Conservation (phyloP, 2,329 filamentous ascomycete species). For the Thielaviopsis ethacetica region DNA sequence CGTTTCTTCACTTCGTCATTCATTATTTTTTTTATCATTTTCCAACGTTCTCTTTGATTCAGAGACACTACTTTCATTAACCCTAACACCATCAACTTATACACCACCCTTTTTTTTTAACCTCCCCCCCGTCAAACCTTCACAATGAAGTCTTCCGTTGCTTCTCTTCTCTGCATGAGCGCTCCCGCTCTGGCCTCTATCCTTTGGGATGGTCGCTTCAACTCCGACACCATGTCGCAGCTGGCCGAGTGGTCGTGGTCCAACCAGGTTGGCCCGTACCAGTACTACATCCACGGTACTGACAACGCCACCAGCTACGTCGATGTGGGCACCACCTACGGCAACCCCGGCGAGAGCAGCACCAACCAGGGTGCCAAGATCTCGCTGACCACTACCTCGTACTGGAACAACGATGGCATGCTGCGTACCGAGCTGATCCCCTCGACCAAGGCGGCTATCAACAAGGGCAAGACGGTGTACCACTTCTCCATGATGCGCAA, state of each 20-base stretch:
- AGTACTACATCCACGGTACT: constrained; percentile 60
- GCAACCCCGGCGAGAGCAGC: constrained; percentile 46
- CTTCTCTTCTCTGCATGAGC: constrained; percentile 3
- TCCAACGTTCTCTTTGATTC: neutral
- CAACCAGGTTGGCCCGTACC: constrained; percentile 54
- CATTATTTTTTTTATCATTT: neutral
- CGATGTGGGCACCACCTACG: constrained; percentile 41
- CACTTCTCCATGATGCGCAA: constrained; percentile 52
- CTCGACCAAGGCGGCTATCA: constrained; percentile 49
- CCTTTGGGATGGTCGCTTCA: constrained; percentile 52
- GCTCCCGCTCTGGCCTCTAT: constrained; percentile 17
- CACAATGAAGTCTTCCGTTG: constrained; percentile 12
- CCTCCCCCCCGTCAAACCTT: constrained; percentile 11
- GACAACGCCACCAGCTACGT: constrained; percentile 41
- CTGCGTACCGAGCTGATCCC: constrained; percentile 59
- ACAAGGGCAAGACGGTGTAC: constrained; percentile 50
- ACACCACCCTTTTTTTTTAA: constrained; percentile 6
- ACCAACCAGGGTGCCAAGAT: constrained; percentile 52
- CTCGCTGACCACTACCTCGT: constrained; percentile 45
- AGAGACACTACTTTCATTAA: constrained; percentile 7
- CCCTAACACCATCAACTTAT: no score
- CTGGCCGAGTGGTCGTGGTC: constrained; percentile 48
- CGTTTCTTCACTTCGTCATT: constrained; percentile 6
- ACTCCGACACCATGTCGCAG: constrained; percentile 37
- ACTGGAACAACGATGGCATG: constrained; percentile 60